Percentiles rank a stretch among this genome's conserved stretches.
Conservation (phyloP, 2,329 filamentous ascomycete species). For the Penicillium brevicompactum region DNA sequence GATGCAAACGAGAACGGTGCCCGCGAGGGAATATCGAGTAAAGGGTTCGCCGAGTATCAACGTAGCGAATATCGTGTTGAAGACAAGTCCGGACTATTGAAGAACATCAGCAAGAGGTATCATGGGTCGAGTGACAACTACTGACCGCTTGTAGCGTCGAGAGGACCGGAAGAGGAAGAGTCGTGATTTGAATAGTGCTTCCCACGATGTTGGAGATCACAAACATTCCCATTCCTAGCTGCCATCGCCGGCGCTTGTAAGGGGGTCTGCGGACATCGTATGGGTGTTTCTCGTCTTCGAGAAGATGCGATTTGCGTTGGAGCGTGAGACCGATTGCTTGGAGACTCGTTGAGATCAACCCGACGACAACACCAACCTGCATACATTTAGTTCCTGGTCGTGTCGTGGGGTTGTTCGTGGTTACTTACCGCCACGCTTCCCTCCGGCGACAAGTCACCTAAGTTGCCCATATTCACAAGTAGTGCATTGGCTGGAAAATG, state of each 20-base stretch:
- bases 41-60: constrained; percentile 91
- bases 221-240: constrained; percentile 93
- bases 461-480: constrained; percentile 63
- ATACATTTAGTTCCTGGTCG: constrained; percentile 16
- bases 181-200: constrained; percentile 96
- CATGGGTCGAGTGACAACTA: constrained; percentile 11
- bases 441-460: constrained; percentile 75
- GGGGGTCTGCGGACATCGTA: constrained; percentile 81
- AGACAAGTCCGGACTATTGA: constrained; percentile 78
- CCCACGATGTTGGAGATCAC: constrained; percentile 91
- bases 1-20: constrained; percentile 81
- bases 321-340: constrained; percentile 94
- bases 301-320: constrained; percentile 95
- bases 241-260: constrained; percentile 89
- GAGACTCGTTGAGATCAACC: constrained; percentile 87
- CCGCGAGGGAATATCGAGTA: constrained; percentile 87
- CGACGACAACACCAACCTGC: constrained; percentile 89
- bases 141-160: constrained; percentile 84
- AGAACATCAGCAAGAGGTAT: constrained; percentile 12
- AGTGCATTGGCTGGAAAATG: constrained; percentile 44
- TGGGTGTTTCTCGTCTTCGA: constrained; percentile 88
- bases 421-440: constrained; percentile 75
- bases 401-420: background rate
- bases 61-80: constrained; percentile 97
- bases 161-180: constrained; percentile 86